A percentile compares a stretch with the other conserved stretches of the same genome.
These are phyloP conservation scores for Pichia thaimueangensis DNA, from an alignment of 805 yeast species.

Conservation along the genomic window DNA sequence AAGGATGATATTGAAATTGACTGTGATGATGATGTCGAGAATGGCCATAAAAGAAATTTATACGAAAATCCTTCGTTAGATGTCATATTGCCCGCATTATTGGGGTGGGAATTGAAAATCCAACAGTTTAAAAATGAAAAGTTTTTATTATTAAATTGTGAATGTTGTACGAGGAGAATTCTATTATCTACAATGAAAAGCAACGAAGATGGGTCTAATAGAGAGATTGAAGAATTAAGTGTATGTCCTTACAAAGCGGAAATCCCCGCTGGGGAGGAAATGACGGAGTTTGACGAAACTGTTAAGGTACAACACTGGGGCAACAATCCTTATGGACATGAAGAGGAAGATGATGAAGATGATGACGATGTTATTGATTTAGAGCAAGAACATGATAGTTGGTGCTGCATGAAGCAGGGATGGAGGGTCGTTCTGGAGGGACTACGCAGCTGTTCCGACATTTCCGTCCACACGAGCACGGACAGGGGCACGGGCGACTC, in stretches of 20 bases:
- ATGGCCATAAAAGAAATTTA: background rate
- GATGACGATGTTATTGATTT: slow-evolving; percentile 24
- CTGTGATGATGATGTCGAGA: slow-evolving; percentile 1
- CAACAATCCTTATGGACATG: background rate
- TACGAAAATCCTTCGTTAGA: slow-evolving; percentile 4
- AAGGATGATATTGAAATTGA: slow-evolving; percentile 9
- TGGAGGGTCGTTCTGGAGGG: slow-evolving; percentile 11
- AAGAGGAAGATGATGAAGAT: slow-evolving; percentile 14
- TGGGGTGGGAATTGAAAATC: slow-evolving; percentile 34
- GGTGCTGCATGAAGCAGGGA: slow-evolving; percentile 30
- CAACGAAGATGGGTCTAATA: background rate
- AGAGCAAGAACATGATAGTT: slow-evolving; percentile 30
- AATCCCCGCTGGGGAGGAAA: slow-evolving; percentile 10
- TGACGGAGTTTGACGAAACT: slow-evolving; percentile 13
- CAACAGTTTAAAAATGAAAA: slow-evolving; percentile 23
- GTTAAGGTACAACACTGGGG: background rate
- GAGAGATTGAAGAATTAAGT: slow-evolving; percentile 16
- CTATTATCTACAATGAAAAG: slow-evolving; percentile 16
- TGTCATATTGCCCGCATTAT: slow-evolving; percentile 17
- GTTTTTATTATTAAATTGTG: slow-evolving; percentile 27
- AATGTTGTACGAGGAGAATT: slow-evolving; percentile 32
- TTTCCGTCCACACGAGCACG: too few relatives aligned
- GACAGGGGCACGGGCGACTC: too few relatives aligned
- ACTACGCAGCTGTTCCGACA: slow-evolving; percentile 1
- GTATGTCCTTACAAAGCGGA: slow-evolving; percentile 27